phyloP scores from a whole-genome alignment of 768 basidiomycete genomes.

The Cystobasidiopsis lactophilus region DNA sequence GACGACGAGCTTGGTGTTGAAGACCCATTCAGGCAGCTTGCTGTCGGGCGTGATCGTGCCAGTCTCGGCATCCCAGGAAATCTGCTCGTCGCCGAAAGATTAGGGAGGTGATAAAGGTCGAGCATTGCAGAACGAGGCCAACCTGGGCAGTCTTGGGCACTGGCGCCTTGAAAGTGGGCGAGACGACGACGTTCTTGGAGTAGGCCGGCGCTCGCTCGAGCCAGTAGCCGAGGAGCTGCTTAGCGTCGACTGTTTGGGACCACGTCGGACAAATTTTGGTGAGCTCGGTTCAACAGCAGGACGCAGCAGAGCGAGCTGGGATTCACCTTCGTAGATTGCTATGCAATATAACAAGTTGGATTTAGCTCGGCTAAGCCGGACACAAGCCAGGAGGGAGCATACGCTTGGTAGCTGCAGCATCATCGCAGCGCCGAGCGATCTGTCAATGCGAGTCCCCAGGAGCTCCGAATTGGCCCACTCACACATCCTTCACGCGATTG shows the following conservation, averaged over 20 bases:
- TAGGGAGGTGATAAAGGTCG: neutral
- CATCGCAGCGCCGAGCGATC: too few species aligned
- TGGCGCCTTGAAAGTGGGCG: slow-evolving; percentile 42
- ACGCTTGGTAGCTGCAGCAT: too few species aligned
- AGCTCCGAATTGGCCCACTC: too few species aligned
- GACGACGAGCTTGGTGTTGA: slow-evolving; percentile 62
- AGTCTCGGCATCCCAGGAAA: slow-evolving; percentile 53
- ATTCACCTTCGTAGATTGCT: neutral
- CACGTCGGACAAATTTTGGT: slow-evolving; percentile 3
- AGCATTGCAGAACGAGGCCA: neutral
- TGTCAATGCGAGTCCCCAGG: too few species aligned
- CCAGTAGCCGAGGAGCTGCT: slow-evolving; percentile 94
- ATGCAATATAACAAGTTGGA: too few species aligned
- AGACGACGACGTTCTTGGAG: slow-evolving; percentile 32
- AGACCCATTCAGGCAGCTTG: slow-evolving; percentile 56
- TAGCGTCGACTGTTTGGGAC: slow-evolving; percentile 53
- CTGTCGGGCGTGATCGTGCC: slow-evolving; percentile 38
- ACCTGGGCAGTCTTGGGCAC: slow-evolving; percentile 49
- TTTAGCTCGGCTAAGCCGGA: too few species aligned
- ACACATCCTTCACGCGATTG: too few species aligned
- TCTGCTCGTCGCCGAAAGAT: slow-evolving; percentile 27
- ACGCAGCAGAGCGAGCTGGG: neutral
- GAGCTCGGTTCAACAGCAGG: neutral
- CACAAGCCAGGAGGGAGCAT: too few species aligned
- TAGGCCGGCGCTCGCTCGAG: slow-evolving; percentile 69